Evolutionary conservation across 164 flowering plant species (phyloP), one percentile per base, ranked within the genome.

Genomic region (Liquidambar formosana): DNA sequence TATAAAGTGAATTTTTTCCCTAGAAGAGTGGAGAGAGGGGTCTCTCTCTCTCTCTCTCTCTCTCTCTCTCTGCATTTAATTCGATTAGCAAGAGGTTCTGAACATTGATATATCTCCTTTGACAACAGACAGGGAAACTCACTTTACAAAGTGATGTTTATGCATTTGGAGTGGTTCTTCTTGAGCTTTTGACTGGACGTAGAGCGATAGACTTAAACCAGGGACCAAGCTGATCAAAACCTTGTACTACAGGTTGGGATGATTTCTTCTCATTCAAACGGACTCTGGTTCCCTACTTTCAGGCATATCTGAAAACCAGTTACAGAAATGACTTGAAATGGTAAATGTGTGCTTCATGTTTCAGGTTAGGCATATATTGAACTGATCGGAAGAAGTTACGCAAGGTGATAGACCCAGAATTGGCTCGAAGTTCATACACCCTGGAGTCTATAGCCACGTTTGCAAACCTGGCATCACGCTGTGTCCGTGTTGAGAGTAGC

Each of bases 91-190:
- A 26, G 23, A 23, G 47, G 47, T 1, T 18, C 65, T 62, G 49
- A 62, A 28, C 28, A 44, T 21, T 44, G 33, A 62, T 22, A 15
- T 46, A 47, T 70, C n/a, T 26, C 44, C 57, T 57, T 62, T 78
- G 73, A 44, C 45, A 71, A 77, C 89, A 95, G 97, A 95, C 99
- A 51, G 99, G 99, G 64, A 91, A 91, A 73, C 97, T 95, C 69
- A 90, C 96, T 63, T 66, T 95, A 73, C 99, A 91, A 68, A 95
- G 97, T 69, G 97, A 95, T 75, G 97, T 93, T 18, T 95, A 95
- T 79, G 97, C 99, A 76, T 95, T 91, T 83, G 97, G 99, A 48
- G 97, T 94, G 23, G 99, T 95, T 63, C 92, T 95, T 57, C 92
- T 93, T 27, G 99, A 95, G 82, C 96, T 95, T 68, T 72, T 95